Evolutionary conservation across 257 asterid genomes (phyloP), one percentile per base, ranked within the genome.

Genomic region (Handroanthus guayacan): DNA sequence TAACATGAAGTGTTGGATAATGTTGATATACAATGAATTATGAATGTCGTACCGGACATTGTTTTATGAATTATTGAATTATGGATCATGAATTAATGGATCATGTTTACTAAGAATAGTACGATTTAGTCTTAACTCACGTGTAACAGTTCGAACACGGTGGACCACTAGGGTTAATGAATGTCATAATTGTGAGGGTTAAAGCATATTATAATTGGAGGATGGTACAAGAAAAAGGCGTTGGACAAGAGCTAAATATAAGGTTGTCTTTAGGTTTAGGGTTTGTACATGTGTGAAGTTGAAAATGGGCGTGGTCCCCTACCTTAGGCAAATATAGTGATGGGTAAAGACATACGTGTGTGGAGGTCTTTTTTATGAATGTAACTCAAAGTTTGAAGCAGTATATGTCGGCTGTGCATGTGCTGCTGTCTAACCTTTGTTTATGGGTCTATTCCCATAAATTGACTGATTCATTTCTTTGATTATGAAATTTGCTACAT

Each of bases 371-470:
- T 25, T 25, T 25, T 67, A 20, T 74, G 57, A 75, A 65, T 76
- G 79, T 45, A 76, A 78, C 82, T 82, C 80, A 9, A 75, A 71
- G 83, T 74, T 58, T 43, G 25, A 65, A 9, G 76, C 58, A 62
- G 82, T 20, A 38, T 9, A 41, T 78, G 82, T 82, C 75, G 78
- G 75, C 37, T 38, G 52, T 78, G 75, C 83, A 78, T 78, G 80
- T 82, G 83, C 75, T 65, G 34, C 45, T 71, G 74, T 75, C 78
- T 61, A 34, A 45, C 68, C 55, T 67, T 50, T 37, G 57, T 20
- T 78, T 60, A n/a, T 67, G 16, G 17, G 39, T 36, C 43, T 62
- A 31, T 5, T 45, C 17, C 20, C 48, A 10, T 25, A 0, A 50
- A 34, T 63, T 41, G 6, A 43, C 36, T 56, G 38, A 18, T 56